Base-by-base conservation (phyloP, 306 rosid species). In the Fragaria iinumae region DNA sequence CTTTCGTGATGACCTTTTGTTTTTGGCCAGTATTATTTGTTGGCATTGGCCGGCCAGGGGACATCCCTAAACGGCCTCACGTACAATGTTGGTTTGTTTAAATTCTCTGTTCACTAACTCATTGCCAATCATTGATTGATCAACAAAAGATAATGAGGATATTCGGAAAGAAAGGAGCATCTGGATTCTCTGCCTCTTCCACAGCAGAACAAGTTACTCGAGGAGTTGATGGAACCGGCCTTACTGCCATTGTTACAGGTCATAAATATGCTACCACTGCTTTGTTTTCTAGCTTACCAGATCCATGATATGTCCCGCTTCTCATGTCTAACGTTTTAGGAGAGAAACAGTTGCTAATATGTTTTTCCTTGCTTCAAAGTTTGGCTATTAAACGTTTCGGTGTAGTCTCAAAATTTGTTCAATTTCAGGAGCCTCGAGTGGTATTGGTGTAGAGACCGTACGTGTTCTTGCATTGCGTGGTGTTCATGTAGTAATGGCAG, bases 381-480 rank as follows among this genome's bases (percentile, higher is more conserved):
- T 48, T 12, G 52, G 18, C 52, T 14, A 4, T 48, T 14, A 48
- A 48, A 48, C 18, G 5, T 13, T 13, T 48, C 18, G 6, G 52
- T 48, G 52, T 47, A 47, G 18, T 48, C 52, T 48, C 52, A 48
- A 48, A 48, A 14, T 48, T 48, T 48, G 52, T 14, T 48, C 52
- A 48, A 48, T 48, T 48, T 48, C 52, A 48, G 52, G 52, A 13
- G 52, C 20, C 18, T 48, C 52, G 14, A 48, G 52, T 82, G 98
- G 97, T 34, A 91, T 91, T 83, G 93, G 92, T 2, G 55, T 25
- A 1, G 93, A 93, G 80, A 90, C 93, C 41, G 49, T 90, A 27
- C 81, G 98, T 44, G 91, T 90, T 78, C 96, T 93, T 76, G 96
- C 93, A 3, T 67, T 88, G 82, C 89, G 91, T 5, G 96, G 96